phyloP scores from a whole-genome alignment of 768 basidiomycete genomes.

The Psilocybe sp. region DNA sequence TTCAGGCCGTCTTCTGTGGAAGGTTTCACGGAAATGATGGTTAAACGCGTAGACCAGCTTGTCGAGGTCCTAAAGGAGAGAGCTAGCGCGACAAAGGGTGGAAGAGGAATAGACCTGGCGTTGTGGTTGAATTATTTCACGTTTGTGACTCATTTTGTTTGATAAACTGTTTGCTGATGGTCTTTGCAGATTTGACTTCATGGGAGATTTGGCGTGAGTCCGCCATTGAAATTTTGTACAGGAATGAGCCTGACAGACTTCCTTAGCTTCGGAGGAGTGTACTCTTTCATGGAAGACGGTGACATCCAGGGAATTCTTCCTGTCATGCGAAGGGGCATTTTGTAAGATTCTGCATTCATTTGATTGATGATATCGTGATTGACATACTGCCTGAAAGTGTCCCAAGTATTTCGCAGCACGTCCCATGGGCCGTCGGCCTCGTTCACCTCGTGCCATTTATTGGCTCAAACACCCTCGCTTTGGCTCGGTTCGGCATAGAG shows the following conservation, averaged over 20 bases:
- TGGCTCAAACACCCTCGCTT: conserved; percentile 9
- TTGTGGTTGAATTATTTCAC: conserved; percentile 35
- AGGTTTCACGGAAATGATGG: conserved; percentile 20
- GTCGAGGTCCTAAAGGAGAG: conserved; percentile 7
- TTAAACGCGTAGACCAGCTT: conserved; percentile 21
- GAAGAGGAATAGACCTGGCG: conserved; percentile 25
- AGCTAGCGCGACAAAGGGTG: background rate
- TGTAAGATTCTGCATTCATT: conserved; percentile 14
- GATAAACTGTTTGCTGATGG: conserved; percentile 1
- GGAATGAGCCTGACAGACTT: conserved; percentile 22
- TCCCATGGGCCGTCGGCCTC: conserved; percentile 15
- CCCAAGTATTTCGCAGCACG: conserved; percentile 19
- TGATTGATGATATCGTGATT: background rate
- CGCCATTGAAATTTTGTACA: background rate
- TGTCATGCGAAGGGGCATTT: conserved; percentile 16
- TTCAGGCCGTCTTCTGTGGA: conserved; percentile 31
- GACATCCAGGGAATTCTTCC: conserved; percentile 18
- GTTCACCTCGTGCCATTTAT: conserved; percentile 12
- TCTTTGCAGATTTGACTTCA: conserved; percentile 32
- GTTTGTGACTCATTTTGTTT: conserved; percentile 17
- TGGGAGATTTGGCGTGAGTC: conserved; percentile 36
- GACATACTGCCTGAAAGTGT: conserved; percentile 3
- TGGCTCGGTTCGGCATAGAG: conserved; percentile 15
- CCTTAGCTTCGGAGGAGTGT: conserved; percentile 29
- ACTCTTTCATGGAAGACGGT: conserved; percentile 25